Base-by-base conservation (phyloP, 2,329 filamentous ascomycete genomes). In the Mycosphaerella sp. region DNA sequence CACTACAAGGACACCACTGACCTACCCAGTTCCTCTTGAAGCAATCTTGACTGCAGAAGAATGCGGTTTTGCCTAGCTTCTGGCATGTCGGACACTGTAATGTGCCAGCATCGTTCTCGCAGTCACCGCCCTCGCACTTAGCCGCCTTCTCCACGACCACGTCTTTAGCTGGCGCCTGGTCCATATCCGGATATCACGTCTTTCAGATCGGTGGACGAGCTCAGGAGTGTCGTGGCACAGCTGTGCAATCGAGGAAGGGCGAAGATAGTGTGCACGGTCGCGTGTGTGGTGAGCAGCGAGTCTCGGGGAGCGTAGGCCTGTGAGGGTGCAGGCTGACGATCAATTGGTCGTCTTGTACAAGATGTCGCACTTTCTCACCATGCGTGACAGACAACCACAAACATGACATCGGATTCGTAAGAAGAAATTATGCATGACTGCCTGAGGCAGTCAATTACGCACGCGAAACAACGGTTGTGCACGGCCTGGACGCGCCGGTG, bases 21-120 rank as follows among this genome's bases (percentile, higher is more conserved):
- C 67, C 60, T 82, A 97, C 93, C 93, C 93, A 98, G 76, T 89
- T 98, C 71, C 84, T 85, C 79, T 96, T 97, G 75, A 98, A 98
- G 77, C 93, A 98, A 63, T 97, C 93, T 71, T 98, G 93, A 25
- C 89, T 89, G 76, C 93, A 98, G 75, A 97, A 98, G 73, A 84
- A 96, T 74, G 89, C 95, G 66, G 93, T 88, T 67, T 90, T 85
- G 48, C 86, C 87, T 40, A 90, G 75, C 73, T 95, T 96, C 65
- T 96, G 78, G 69, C 93, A 98, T 44, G 88, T 97, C 49, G 93
- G 93, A 71, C 93, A 98, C 71, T 97, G 90, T 41, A 98, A 75
- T 48, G 84, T 77, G 54, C 88, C 85, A 51, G 90, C 90, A 58
- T 91, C 85, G 58, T 96, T 95, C 36, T 80, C 77, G 76, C 93